Base-by-base conservation (phyloP, 495 filamentous ascomycete species). In the Emericellopsis terricola region DNA sequence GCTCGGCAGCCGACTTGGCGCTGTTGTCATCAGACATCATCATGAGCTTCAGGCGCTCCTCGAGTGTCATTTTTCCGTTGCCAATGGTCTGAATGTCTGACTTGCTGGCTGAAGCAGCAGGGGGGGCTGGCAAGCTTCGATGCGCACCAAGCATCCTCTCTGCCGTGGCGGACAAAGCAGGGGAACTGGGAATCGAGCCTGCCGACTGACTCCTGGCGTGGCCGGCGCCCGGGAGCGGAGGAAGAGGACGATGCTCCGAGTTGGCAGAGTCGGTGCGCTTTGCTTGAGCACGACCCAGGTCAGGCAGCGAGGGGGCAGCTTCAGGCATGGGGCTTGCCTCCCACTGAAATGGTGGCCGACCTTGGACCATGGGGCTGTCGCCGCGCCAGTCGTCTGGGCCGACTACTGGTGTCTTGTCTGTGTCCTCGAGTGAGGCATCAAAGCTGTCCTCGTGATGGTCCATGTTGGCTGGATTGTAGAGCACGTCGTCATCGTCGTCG, bases 371-470 rank as follows among this genome's bases (percentile, higher is more conserved):
- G 6, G 32, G 23, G 78, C 41, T 82, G 78, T 29, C 79, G 70
- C 19, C 23, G 4, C 18, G 18, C 89, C 89, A 97, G 45, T 94
- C 84, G 43, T 94, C 91, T 2, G 89, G 89, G 30, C 91, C 68
- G 18, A 97, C 89, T 15, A 97, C 91, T 2, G 89, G 87, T 1
- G 91, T 94, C 59, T 94, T 93, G 43, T 92, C 84, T 14, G 82
- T 80, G 47, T 97, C 89, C 53, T 96, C 87, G 16, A 94, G 66
- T 3, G 82, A 87, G 3, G 78, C 84, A 53, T 94, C 85, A 45
- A 93, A 93, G 54, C 83, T 92, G 28, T 94, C 84, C 19, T 69
- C 70, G 33, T 79, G 73, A 9, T 71, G 51, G 2, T 64, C 75
- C 4, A 71, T 74, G 19, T 73, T 74, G 14, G 65, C 64, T 31